Conservation (phyloP, 129 eudicot genomes). For the Arctium minus region DNA sequence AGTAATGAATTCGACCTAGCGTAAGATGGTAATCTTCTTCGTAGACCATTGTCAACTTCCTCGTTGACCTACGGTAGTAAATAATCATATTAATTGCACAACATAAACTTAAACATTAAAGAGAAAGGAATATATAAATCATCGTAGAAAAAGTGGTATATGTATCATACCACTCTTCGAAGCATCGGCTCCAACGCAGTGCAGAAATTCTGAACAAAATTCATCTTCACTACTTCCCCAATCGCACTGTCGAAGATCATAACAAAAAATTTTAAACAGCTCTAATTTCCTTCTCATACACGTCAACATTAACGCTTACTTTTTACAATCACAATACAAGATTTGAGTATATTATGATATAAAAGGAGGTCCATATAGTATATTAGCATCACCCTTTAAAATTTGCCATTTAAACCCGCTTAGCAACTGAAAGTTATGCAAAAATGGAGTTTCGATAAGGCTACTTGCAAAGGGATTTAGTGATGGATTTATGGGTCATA, state of each 20-base stretch:
- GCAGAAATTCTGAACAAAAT: constrained; percentile 50
- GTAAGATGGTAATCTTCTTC: constrained; percentile 19
- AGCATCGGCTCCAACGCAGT: constrained; percentile 68
- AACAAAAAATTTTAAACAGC: not conserved
- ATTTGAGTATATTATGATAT: too few relatives aligned
- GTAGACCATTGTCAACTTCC: constrained; percentile 62
- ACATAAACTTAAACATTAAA: not conserved
- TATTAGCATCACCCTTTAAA: too few relatives aligned
- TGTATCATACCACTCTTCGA: constrained; percentile 72
- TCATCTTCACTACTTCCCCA: constrained; percentile 57
- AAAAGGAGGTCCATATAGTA: too few relatives aligned
- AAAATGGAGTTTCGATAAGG: not conserved
- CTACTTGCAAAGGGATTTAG: not conserved
- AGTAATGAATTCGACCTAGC: constrained; percentile 38
- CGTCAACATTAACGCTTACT: too few relatives aligned
- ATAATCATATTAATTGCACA: not conserved
- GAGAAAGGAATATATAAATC: not conserved
- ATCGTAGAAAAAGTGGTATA: not conserved
- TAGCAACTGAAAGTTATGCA: not conserved
- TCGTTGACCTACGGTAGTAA: constrained; percentile 47
- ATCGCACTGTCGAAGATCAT: constrained; percentile 43
- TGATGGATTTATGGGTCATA: not conserved
- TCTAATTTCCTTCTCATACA: too few relatives aligned
- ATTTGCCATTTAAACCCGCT: not conserved
- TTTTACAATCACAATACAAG: not conserved